phyloP scores from a whole-genome alignment of 805 yeast species.

The Barnettozyma vustinii region DNA sequence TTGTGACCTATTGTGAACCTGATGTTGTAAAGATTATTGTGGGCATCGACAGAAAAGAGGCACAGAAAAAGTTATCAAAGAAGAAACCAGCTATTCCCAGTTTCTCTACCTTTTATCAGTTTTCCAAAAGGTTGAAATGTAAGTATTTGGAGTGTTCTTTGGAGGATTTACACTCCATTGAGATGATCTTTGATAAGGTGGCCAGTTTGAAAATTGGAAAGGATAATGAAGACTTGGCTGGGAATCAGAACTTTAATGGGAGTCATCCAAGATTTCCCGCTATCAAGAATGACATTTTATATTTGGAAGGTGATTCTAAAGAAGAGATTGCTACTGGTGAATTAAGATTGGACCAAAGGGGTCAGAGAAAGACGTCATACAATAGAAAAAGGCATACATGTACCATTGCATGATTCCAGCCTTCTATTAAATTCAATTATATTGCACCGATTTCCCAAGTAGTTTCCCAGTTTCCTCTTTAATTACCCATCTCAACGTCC shows the following conservation, averaged over 20 bases:
- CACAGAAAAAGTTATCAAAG: conserved; percentile 18
- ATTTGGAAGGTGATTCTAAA: background rate
- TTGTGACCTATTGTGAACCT: conserved; percentile 32
- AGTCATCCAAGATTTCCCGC: background rate
- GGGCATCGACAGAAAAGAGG: conserved; percentile 26
- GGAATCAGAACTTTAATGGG: background rate
- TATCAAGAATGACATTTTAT: background rate
- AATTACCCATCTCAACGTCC: background rate
- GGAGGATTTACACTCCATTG: conserved; percentile 12
- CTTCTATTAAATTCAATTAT: background rate
- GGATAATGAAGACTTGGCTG: background rate
- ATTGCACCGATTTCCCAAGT: background rate
- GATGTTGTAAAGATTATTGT: conserved; percentile 32
- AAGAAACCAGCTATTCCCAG: conserved; percentile 23
- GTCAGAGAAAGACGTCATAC: conserved; percentile 9
- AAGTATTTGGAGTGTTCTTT: conserved; percentile 33
- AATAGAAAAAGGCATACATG: conserved; percentile 5
- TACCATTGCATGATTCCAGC: conserved; percentile 2
- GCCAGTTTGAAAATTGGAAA: conserved; percentile 10
- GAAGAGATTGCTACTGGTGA: background rate
- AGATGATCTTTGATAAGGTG: conserved; percentile 16
- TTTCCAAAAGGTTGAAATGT: conserved; percentile 28
- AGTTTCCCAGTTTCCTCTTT: background rate
- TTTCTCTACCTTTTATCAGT: conserved; percentile 24
- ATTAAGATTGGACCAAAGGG: background rate